These are phyloP conservation scores for Ascochyta lentis DNA, from an alignment of 2,329 filamentous ascomycete species.

Conservation along the genomic window DNA sequence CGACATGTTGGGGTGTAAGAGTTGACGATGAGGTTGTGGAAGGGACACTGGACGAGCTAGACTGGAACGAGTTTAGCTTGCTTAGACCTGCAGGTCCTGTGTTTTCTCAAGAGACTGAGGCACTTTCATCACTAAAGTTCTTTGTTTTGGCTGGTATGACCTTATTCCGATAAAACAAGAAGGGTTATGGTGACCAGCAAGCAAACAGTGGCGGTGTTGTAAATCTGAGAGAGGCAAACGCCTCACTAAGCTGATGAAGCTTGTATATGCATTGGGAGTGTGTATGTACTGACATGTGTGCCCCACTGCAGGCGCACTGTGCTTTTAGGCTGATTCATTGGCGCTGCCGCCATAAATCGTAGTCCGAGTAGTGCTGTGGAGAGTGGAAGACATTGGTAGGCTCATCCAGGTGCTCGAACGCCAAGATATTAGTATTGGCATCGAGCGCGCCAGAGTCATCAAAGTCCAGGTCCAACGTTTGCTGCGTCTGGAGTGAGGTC, in stretches of 20 bases:
- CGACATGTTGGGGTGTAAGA: constrained; percentile 1
- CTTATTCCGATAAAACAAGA: too few species aligned
- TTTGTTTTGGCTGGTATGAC: too few species aligned
- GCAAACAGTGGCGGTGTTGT: background rate
- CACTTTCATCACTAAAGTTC: too few species aligned
- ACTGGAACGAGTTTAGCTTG: background rate
- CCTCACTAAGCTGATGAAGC: background rate
- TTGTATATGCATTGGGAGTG: background rate
- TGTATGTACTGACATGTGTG: background rate
- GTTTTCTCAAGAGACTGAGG: too few species aligned
- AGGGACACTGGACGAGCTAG: background rate
- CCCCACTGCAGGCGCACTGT: background rate
- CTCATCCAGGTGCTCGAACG: constrained; percentile 41
- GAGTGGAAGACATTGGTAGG: constrained; percentile 38
- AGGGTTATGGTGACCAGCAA: background rate
- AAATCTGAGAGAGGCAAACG: background rate
- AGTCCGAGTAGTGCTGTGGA: constrained; percentile 16
- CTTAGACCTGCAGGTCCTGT: too few species aligned
- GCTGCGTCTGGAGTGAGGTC: constrained; percentile 44
- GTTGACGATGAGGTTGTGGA: background rate
- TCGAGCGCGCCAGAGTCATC: constrained; percentile 43
- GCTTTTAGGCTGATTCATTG: background rate
- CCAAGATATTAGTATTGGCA: constrained; percentile 38
- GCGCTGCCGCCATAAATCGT: background rate
- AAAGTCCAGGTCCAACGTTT: constrained; percentile 42